A percentile compares a stretch with the other conserved stretches of the same genome.
These are phyloP conservation scores for Leonotis leonurus DNA, from an alignment of 257 asterid species.

Conservation along the genomic window DNA sequence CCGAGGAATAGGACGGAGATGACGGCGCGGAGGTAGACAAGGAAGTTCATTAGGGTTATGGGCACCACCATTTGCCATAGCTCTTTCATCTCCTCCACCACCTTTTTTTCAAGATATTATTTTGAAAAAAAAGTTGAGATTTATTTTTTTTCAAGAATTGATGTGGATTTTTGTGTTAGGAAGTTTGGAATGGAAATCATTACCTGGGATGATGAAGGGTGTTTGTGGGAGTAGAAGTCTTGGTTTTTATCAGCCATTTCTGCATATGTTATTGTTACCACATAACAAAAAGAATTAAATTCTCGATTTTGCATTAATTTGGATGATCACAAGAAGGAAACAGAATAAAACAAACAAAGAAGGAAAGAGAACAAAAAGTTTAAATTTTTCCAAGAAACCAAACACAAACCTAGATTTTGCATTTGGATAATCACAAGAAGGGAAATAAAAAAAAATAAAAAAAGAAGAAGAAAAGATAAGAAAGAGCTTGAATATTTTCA, in stretches of 20 bases:
- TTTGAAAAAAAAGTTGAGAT: neutral
- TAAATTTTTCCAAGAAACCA: too few species aligned
- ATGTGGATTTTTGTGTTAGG: neutral
- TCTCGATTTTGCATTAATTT: too few species aligned
- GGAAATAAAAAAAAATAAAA: neutral
- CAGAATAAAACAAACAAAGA: too few species aligned
- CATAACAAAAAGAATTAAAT: neutral
- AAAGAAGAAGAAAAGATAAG: too few species aligned
- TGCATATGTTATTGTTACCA: slow-evolving; percentile 2
- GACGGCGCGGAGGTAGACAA: slow-evolving; percentile 64
- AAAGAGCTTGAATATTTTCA: too few species aligned
- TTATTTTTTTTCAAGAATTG: neutral
- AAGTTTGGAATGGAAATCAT: neutral
- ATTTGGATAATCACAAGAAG: too few species aligned
- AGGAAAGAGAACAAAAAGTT: too few species aligned
- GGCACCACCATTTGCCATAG: slow-evolving; percentile 85
- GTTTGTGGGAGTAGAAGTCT: slow-evolving; percentile 42
- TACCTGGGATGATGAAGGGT: slow-evolving; percentile 62
- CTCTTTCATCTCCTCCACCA: slow-evolving; percentile 69
- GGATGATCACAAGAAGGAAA: too few species aligned
- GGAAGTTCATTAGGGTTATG: slow-evolving; percentile 68
- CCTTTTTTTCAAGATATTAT: slow-evolving; percentile 30
- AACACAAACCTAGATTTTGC: too few species aligned
- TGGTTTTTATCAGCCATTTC: slow-evolving; percentile 47
- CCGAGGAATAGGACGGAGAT: slow-evolving; percentile 81